A percentile compares a stretch with the other conserved stretches of the same genome.
phyloP scores from a whole-genome alignment of 768 basidiomycete species.

The Paxillus rubicundulus region DNA sequence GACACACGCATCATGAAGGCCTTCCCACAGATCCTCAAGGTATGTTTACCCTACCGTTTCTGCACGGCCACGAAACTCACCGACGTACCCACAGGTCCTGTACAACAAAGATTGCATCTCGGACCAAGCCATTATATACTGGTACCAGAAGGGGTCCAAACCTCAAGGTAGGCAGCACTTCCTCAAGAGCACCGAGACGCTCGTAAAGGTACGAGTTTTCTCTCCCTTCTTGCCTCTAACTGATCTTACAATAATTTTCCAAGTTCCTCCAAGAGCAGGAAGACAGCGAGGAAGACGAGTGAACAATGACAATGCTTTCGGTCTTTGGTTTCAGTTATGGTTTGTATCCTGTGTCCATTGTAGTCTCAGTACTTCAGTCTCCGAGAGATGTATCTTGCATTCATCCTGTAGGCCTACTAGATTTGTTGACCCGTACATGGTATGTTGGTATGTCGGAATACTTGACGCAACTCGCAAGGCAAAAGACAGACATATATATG shows the following conservation, averaged over 20 bases:
- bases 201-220: constrained; percentile 70
- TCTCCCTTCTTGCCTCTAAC: constrained; percentile 2
- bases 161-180: constrained; percentile 95
- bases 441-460: not conserved
- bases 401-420: not conserved
- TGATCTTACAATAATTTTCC: constrained; percentile 39
- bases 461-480: not conserved
- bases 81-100: constrained; percentile 59
- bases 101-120: constrained; percentile 96
- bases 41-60: constrained; percentile 18
- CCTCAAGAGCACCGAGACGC: constrained; percentile 78
- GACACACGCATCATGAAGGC: constrained; percentile 93
- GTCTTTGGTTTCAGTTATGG: not conserved
- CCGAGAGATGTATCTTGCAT: constrained; percentile 8
- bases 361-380: constrained; percentile 13
- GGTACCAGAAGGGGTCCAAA: constrained; percentile 96
- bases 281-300: constrained; percentile 63
- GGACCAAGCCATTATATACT: constrained; percentile 96
- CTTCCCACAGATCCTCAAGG: constrained; percentile 94
- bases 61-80: constrained; percentile 6
- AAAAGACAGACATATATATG: too few relatives aligned
- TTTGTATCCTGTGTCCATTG: constrained; percentile 18
- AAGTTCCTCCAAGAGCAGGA: constrained; percentile 92
- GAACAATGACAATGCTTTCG: not conserved
- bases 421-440: not conserved